These are phyloP conservation scores for Rhodomyrtus psidioides DNA, from an alignment of 441 rosid species.

Conservation along the genomic window DNA sequence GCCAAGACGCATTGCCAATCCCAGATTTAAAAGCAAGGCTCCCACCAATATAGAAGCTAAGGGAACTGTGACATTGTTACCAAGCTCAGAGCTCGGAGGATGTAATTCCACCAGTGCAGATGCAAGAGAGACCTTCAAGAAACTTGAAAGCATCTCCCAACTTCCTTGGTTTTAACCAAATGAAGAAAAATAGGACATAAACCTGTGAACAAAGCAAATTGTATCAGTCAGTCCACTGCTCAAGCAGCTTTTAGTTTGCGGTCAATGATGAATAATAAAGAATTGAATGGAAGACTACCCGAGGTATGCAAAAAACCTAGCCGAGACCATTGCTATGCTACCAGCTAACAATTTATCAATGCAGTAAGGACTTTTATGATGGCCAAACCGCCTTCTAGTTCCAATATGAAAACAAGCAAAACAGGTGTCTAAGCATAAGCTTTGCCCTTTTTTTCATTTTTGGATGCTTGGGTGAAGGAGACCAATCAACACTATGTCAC, in stretches of 20 bases:
- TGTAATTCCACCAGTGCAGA: conserved; percentile 78
- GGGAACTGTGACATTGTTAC: conserved; percentile 84
- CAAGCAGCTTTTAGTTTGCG: neutral
- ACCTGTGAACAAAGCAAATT: conserved; percentile 26
- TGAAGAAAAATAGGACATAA: conserved; percentile 59
- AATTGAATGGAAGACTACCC: conserved; percentile 19
- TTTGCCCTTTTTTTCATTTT: neutral
- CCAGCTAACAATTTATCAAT: conserved; percentile 66
- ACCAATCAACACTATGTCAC: neutral
- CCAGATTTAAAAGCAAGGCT: conserved; percentile 23
- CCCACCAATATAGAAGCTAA: conserved; percentile 54
- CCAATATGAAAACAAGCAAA: conserved; percentile 27
- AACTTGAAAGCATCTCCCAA: conserved; percentile 46
- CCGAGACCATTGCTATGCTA: conserved; percentile 53
- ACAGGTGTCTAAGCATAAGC: neutral
- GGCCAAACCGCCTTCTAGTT: conserved; percentile 43
- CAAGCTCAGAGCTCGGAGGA: conserved; percentile 66
- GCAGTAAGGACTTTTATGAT: conserved; percentile 64
- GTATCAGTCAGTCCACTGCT: neutral
- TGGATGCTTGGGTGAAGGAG: neutral
- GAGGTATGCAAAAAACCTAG: conserved; percentile 63
- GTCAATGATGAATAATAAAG: neutral
- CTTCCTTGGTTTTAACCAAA: conserved; percentile 49
- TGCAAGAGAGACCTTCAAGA: conserved; percentile 53
- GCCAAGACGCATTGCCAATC: neutral